Conservation (phyloP, 805 yeast species). For the Torulaspora maleeae region DNA sequence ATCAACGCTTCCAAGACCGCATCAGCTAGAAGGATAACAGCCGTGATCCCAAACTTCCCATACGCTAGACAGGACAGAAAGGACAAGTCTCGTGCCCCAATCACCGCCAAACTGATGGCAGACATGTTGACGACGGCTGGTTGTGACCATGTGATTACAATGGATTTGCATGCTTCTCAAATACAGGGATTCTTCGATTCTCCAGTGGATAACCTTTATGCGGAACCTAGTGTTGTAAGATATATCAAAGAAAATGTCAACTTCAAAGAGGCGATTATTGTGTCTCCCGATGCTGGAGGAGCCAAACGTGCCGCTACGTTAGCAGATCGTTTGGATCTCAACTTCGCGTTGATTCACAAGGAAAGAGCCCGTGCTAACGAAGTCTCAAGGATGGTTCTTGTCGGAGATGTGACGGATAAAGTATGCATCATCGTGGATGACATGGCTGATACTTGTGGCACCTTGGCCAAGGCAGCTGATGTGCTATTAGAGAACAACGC, state of each 20-base stretch:
- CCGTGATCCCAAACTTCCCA: conserved; percentile 77
- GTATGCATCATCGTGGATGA: conserved; percentile 77
- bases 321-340: conserved; percentile 73
- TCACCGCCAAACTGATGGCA: conserved; percentile 80
- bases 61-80: conserved; percentile 88
- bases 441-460: conserved; percentile 90
- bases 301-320: conserved; percentile 85
- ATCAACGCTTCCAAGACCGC: conserved; percentile 81
- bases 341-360: conserved; percentile 80
- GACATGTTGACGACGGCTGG: conserved; percentile 80
- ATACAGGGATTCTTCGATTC: conserved; percentile 81
- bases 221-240: conserved; percentile 75
- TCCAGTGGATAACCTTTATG: conserved; percentile 80
- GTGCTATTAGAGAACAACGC: conserved; percentile 65
- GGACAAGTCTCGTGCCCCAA: conserved; percentile 81
- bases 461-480: conserved; percentile 78
- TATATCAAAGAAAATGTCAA: conserved; percentile 62
- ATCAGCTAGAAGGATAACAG: conserved; percentile 77
- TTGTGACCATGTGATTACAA: conserved; percentile 78
- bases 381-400: conserved; percentile 78
- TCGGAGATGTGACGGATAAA: conserved; percentile 76
- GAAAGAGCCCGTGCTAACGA: conserved; percentile 82
- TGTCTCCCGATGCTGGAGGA: conserved; percentile 89
- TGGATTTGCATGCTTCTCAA: conserved; percentile 87
- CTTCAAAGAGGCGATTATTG: conserved; percentile 60